These are phyloP conservation scores for Claviceps sp. DNA, from an alignment of 2,329 filamentous ascomycete species.

Conservation along the genomic window DNA sequence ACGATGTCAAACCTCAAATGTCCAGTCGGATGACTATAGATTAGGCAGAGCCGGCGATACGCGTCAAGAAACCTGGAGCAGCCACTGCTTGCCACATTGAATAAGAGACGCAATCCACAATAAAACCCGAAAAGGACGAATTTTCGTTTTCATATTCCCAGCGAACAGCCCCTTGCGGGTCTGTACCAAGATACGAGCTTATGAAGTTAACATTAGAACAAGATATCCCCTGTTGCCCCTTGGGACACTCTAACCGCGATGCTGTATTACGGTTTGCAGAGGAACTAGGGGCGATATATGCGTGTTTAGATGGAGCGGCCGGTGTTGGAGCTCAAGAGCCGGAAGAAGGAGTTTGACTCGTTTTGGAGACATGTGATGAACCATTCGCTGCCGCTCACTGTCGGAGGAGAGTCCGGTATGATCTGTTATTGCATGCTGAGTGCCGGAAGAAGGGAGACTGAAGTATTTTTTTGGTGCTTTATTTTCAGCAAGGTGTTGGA, in stretches of 20 bases:
- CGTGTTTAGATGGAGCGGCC: background rate
- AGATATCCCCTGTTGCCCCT: background rate
- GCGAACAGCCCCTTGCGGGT: constrained; percentile 1
- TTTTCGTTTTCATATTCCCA: constrained; percentile 1
- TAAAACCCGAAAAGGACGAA: background rate
- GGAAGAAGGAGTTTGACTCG: background rate
- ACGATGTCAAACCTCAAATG: constrained; percentile 42
- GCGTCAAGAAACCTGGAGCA: background rate
- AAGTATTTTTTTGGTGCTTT: no score
- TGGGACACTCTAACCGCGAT: background rate
- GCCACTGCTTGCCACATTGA: background rate
- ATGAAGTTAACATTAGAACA: background rate
- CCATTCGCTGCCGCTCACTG: background rate
- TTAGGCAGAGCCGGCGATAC: constrained; percentile 20
- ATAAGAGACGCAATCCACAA: background rate
- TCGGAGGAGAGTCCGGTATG: no score
- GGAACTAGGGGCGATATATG: background rate
- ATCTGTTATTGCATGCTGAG: no score
- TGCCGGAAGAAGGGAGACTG: no score
- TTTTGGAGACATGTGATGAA: background rate
- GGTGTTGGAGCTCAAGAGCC: background rate
- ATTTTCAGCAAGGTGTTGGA: no score
- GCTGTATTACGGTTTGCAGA: constrained; percentile 1
- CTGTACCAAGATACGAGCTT: constrained; percentile 6
- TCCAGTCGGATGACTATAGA: constrained; percentile 50